Conservation (phyloP, 1,284 basidiomycete genomes). For the Tilletia indica region DNA sequence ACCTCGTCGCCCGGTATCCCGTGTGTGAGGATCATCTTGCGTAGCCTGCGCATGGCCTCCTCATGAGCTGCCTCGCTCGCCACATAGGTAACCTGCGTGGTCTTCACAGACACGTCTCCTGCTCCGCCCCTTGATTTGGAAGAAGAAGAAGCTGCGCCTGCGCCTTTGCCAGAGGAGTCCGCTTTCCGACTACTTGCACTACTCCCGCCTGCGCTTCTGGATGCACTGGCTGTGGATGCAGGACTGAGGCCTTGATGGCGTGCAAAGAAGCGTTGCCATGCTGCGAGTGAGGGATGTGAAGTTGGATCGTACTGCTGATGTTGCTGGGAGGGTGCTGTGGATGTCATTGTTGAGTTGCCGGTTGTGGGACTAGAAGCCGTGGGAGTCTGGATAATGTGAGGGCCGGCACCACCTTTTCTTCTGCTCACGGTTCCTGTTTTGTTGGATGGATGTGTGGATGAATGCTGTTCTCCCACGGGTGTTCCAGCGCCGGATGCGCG, state of each 20-base stretch:
- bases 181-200: not conserved
- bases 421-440: not conserved
- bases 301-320: constrained; percentile 1
- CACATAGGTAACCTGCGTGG: not conserved
- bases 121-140: no score
- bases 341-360: not conserved
- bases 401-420: not conserved
- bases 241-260: not conserved
- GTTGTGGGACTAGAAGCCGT: not conserved
- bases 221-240: not conserved
- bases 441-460: no score
- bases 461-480: no score
- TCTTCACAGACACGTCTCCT: no score
- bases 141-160: not conserved
- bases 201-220: not conserved
- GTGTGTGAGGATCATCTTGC: constrained; percentile 8
- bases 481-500: no score
- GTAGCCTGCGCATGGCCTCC: constrained; percentile 5
- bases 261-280: constrained; percentile 11
- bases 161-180: not conserved
- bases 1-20: constrained; percentile 4
- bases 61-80: constrained; percentile 12
- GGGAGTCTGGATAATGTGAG: not conserved
- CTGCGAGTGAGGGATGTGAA: not conserved
- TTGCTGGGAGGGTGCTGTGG: not conserved